Percentiles rank a stretch among this genome's conserved stretches.
phyloP scores from a whole-genome alignment of 768 basidiomycete genomes.

The Termitomyces sp. region DNA sequence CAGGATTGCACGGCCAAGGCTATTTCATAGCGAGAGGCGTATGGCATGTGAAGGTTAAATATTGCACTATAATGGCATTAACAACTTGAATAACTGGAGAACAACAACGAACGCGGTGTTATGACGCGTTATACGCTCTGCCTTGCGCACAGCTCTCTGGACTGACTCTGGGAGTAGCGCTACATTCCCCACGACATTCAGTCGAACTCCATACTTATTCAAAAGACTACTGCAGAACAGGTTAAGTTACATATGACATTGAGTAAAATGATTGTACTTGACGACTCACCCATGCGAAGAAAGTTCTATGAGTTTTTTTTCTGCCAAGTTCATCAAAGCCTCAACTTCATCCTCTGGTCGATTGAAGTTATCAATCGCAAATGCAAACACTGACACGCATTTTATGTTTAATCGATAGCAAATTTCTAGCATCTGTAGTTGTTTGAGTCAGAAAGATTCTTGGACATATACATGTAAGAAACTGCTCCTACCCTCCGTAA shows the following conservation, averaged over 20 bases:
- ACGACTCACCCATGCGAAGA: constrained; percentile 69
- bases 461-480: background rate
- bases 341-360: constrained; percentile 82
- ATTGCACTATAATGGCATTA: constrained; percentile 52
- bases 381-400: constrained; percentile 95
- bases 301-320: constrained; percentile 71
- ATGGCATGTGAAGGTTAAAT: constrained; percentile 90
- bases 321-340: constrained; percentile 80
- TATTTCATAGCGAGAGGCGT: constrained; percentile 90
- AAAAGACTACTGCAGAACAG: constrained; percentile 58
- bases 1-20: constrained; percentile 64
- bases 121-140: constrained; percentile 71
- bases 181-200: constrained; percentile 76
- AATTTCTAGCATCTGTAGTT: constrained; percentile 72
- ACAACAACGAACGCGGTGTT: constrained; percentile 52
- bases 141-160: constrained; percentile 58
- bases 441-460: constrained; percentile 10
- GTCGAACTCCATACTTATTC: constrained; percentile 74
- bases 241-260: background rate
- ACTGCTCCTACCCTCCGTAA: constrained; percentile 60
- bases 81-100: background rate
- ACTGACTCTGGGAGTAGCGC: constrained; percentile 78
- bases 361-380: constrained; percentile 96
- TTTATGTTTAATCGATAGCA: constrained; percentile 75
- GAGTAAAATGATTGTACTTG: background rate